Evolutionary conservation across 1,284 basidiomycete genomes (phyloP).

Genomic region (Austroboletus novae-zelandiae): DNA sequence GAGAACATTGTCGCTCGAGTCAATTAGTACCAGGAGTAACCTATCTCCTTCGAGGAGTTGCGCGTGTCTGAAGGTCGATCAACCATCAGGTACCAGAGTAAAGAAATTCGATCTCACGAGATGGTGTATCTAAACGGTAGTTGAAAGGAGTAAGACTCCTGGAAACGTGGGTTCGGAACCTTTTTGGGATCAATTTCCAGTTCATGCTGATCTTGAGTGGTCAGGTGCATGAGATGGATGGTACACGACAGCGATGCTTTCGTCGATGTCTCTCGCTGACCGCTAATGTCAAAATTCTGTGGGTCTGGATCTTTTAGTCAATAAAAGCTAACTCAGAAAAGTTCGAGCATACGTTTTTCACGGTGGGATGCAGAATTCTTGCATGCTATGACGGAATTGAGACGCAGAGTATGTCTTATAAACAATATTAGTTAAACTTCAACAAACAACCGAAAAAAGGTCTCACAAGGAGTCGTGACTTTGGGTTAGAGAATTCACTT

Average conservation of each 20-base stretch:
- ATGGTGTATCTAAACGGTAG: constrained; percentile 33
- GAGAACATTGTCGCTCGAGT: constrained; percentile 29
- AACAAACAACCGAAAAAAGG: neutral
- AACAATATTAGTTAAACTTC: neutral
- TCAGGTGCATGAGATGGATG: constrained; percentile 39
- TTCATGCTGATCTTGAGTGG: constrained; percentile 40
- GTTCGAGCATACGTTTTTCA: constrained; percentile 6
- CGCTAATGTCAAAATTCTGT: constrained; percentile 19
- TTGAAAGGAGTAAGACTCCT: constrained; percentile 30
- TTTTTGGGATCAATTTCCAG: constrained; percentile 37
- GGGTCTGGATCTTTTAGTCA: constrained; percentile 3
- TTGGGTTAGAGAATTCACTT: constrained; percentile 21
- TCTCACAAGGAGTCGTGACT: constrained; percentile 20
- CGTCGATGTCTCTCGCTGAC: constrained; percentile 14
- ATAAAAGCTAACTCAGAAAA: neutral
- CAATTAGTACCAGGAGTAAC: constrained; percentile 42
- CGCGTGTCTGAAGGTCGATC: constrained; percentile 30
- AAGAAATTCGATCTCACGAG: constrained; percentile 35
- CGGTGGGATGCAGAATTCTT: neutral
- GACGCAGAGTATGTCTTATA: constrained; percentile 17
- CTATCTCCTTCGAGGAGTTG: constrained; percentile 36
- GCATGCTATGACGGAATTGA: constrained; percentile 6
- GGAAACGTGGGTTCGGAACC: constrained; percentile 37
- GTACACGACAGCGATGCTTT: constrained; percentile 33
- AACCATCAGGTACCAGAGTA: constrained; percentile 12